These are phyloP conservation scores for Cyclotella distinguenda DNA, from an alignment of 108 stramenopile genomes.

Conservation along the genomic window DNA sequence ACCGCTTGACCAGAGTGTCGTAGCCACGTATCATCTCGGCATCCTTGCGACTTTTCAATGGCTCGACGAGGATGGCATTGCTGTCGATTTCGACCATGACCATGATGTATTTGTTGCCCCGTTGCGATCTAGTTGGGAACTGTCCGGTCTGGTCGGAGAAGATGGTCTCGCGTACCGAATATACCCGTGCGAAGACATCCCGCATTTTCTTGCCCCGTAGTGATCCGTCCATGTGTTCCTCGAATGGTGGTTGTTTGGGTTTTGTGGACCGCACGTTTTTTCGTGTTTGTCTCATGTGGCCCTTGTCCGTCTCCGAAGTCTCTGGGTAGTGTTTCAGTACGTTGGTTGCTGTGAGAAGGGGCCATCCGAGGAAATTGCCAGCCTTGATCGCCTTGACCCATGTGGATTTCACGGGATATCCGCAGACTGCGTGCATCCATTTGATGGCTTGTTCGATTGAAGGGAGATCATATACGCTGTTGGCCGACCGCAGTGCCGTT, in stretches of 20 bases:
- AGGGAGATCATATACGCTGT: slow-evolving; percentile 24
- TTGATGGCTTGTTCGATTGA: too few relatives aligned
- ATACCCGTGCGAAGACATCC: slow-evolving; percentile 10
- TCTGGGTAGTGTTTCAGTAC: slow-evolving; percentile 22
- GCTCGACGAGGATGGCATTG: slow-evolving; percentile 33
- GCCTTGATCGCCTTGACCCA: slow-evolving; percentile 3
- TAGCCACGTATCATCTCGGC: slow-evolving; percentile 22
- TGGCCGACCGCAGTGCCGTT: slow-evolving; percentile 6
- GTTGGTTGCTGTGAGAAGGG: slow-evolving; percentile 7
- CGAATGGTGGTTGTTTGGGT: slow-evolving; percentile 2
- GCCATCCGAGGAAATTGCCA: slow-evolving; percentile 26
- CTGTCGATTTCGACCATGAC: slow-evolving; percentile 28
- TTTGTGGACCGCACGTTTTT: slow-evolving; percentile 28
- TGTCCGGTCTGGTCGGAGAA: slow-evolving; percentile 31
- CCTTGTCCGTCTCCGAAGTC: slow-evolving; percentile 16
- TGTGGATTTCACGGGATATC: slow-evolving; percentile 4
- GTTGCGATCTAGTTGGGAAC: background rate
- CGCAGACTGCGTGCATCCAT: too few relatives aligned
- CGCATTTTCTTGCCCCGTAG: slow-evolving; percentile 9
- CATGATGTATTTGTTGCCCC: slow-evolving; percentile 26
- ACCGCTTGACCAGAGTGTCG: background rate
- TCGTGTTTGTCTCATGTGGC: slow-evolving; percentile 13
- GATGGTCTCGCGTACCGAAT: slow-evolving; percentile 3
- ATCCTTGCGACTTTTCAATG: slow-evolving; percentile 29
- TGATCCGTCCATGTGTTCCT: background rate